A percentile compares a stretch with the other conserved stretches of the same genome.
Evolutionary conservation across 306 rosid genomes (phyloP).

Genomic region (Fragaria iinumae): DNA sequence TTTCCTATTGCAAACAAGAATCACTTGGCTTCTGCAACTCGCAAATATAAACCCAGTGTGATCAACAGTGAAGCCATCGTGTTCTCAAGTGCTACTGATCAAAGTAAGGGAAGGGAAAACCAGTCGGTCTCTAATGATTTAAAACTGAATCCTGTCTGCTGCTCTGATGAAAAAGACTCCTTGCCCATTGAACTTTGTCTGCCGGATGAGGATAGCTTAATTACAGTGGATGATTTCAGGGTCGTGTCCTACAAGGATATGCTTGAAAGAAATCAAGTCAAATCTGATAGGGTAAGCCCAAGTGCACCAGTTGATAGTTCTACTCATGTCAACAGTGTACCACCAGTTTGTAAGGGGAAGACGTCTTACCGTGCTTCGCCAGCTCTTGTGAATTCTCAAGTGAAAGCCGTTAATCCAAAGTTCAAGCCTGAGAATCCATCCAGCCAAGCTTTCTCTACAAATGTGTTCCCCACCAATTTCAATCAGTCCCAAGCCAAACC

Average conservation of each 20-base stretch:
- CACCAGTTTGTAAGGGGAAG: background rate
- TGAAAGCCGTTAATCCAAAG: slow-evolving; percentile 20
- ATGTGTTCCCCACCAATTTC: slow-evolving; percentile 15
- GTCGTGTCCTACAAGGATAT: slow-evolving; percentile 25
- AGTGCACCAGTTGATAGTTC: slow-evolving; percentile 30
- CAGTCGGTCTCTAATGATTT: background rate
- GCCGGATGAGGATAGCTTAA: slow-evolving; percentile 66
- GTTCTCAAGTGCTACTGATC: slow-evolving; percentile 9
- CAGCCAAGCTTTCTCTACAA: slow-evolving; percentile 15
- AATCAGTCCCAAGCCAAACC: slow-evolving; percentile 24
- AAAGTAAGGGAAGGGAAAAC: slow-evolving; percentile 21
- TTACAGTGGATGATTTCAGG: slow-evolving; percentile 33
- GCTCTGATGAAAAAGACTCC: background rate
- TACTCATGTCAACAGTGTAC: slow-evolving; percentile 1
- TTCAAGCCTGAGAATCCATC: slow-evolving; percentile 15
- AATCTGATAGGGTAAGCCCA: slow-evolving; percentile 25
- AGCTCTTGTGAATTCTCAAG: slow-evolving; percentile 14
- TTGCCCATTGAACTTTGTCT: slow-evolving; percentile 24
- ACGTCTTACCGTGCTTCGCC: slow-evolving; percentile 10
- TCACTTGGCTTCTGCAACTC: slow-evolving; percentile 14
- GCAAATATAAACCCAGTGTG: slow-evolving; percentile 7
- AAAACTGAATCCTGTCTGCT: background rate
- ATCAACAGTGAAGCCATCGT: slow-evolving; percentile 19
- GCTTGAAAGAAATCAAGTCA: slow-evolving; percentile 22
- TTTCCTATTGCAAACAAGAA: slow-evolving; percentile 22